phyloP scores from a whole-genome alignment of 31 red algal species.

The Asparagopsis taxiformis region DNA sequence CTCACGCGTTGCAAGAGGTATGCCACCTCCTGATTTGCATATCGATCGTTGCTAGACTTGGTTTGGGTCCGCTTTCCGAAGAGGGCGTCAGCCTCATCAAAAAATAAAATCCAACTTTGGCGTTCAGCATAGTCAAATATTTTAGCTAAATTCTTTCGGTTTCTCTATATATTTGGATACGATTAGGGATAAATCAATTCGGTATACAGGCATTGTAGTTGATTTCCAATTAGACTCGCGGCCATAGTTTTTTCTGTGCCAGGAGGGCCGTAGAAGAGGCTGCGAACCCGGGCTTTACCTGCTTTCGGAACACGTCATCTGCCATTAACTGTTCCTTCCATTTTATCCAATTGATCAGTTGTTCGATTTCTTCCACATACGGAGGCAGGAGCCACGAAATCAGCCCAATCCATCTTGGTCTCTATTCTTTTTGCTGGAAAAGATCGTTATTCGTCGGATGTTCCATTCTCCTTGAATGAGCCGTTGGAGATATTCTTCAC shows the following conservation, averaged over 20 bases:
- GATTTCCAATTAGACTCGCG: background rate
- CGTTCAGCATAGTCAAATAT: background rate
- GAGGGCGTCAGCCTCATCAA: conserved; percentile 8
- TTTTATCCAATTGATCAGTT: conserved; percentile 5
- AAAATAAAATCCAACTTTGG: conserved; percentile 5
- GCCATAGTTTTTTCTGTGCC: conserved; percentile 5
- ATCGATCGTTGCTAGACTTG: background rate
- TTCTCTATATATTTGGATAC: conserved; percentile 7
- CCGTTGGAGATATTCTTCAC: no score
- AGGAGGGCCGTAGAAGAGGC: conserved; percentile 2
- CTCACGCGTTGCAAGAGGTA: conserved; percentile 5
- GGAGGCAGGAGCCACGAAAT: background rate
- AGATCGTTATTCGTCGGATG: background rate
- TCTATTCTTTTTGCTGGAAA: background rate
- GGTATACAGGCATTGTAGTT: background rate
- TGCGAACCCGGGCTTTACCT: background rate
- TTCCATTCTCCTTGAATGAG: no score
- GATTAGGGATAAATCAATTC: background rate
- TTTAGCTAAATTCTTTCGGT: conserved; percentile 3
- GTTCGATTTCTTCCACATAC: background rate
- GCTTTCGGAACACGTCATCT: background rate
- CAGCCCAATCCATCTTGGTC: background rate
- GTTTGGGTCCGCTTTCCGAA: conserved; percentile 1
- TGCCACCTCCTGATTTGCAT: conserved; percentile 4
- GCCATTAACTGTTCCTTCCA: background rate